A percentile compares a stretch with the other conserved stretches of the same genome.
Evolutionary conservation across 148 eudicot genomes (phyloP).

Genomic region (Spergularia marina): DNA sequence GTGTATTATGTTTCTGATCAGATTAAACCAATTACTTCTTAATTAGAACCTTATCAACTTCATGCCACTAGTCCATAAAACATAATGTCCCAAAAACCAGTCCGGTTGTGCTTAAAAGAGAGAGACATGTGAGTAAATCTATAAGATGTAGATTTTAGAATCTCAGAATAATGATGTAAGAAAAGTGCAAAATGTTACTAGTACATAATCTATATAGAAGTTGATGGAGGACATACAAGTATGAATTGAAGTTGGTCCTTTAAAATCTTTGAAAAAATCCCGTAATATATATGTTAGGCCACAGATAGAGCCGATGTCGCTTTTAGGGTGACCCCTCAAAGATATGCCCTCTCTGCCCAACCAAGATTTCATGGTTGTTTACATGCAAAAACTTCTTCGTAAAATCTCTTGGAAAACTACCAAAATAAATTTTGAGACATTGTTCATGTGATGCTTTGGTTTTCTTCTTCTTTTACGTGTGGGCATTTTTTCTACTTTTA

Average conservation of each 20-base stretch:
- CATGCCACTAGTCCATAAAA: too few relatives aligned
- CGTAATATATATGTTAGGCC: conserved; percentile 10
- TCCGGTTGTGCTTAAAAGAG: background rate
- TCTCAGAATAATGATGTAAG: conserved; percentile 23
- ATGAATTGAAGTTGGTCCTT: conserved; percentile 22
- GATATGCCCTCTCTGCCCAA: conserved; percentile 33
- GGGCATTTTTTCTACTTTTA: background rate
- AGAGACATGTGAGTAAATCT: conserved; percentile 17
- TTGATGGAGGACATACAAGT: background rate
- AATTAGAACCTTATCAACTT: too few relatives aligned
- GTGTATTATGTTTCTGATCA: too few relatives aligned
- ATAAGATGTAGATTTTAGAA: conserved; percentile 18
- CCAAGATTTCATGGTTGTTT: conserved; percentile 26
- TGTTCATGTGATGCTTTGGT: conserved; percentile 1
- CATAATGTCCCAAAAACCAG: too few relatives aligned
- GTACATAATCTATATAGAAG: background rate
- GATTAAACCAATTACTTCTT: too few relatives aligned
- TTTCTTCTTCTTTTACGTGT: conserved; percentile 13
- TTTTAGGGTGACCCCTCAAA: conserved; percentile 18
- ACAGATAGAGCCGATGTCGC: conserved; percentile 11
- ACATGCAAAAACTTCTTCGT: conserved; percentile 18
- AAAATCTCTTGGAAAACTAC: background rate
- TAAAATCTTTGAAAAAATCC: conserved; percentile 39
- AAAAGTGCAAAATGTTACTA: conserved; percentile 5
- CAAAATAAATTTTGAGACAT: background rate